Conservation (phyloP, 2,329 filamentous ascomycete genomes). For the Colletotrichum sp. region DNA sequence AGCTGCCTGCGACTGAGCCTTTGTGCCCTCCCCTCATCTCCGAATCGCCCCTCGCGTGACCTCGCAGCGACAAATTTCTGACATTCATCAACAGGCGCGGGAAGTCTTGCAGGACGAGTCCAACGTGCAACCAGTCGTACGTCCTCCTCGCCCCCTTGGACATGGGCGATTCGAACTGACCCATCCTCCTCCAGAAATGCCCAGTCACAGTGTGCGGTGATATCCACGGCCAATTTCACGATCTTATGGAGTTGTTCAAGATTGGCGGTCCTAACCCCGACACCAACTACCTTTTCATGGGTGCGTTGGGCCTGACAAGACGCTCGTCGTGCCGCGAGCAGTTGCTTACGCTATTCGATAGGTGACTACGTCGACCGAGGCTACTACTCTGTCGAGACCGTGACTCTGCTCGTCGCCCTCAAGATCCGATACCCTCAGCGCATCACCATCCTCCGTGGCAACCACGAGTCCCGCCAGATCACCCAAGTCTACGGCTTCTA, state of each 20-base stretch:
- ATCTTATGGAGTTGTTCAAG: slow-evolving; percentile 99
- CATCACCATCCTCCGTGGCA: slow-evolving; percentile 97
- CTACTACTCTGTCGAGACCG: slow-evolving; percentile 98
- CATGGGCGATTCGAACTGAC: slow-evolving; percentile 30
- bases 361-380: slow-evolving; percentile 98
- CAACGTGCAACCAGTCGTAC: slow-evolving; percentile 97
- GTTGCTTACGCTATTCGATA: slow-evolving; percentile 38
- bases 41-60: slow-evolving; percentile 34
- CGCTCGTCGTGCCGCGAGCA: background rate
- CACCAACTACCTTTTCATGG: slow-evolving; percentile 99
- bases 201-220: slow-evolving; percentile 98
- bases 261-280: slow-evolving; percentile 98
- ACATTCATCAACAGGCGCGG: slow-evolving; percentile 68
- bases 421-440: slow-evolving; percentile 98
- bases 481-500: slow-evolving; percentile 99
- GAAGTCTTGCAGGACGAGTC: slow-evolving; percentile 98
- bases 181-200: slow-evolving; percentile 73
- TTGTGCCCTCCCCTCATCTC: slow-evolving; percentile 16
- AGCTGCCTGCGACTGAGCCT: background rate
- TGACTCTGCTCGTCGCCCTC: slow-evolving; percentile 92
- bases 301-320: slow-evolving; percentile 52
- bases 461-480: slow-evolving; percentile 98
- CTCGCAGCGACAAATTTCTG: slow-evolving; percentile 30
- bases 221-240: slow-evolving; percentile 99
- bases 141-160: slow-evolving; percentile 32